phyloP scores from a whole-genome alignment of 1,139 yeast species.

The Cylindricascospora bacillispora region DNA sequence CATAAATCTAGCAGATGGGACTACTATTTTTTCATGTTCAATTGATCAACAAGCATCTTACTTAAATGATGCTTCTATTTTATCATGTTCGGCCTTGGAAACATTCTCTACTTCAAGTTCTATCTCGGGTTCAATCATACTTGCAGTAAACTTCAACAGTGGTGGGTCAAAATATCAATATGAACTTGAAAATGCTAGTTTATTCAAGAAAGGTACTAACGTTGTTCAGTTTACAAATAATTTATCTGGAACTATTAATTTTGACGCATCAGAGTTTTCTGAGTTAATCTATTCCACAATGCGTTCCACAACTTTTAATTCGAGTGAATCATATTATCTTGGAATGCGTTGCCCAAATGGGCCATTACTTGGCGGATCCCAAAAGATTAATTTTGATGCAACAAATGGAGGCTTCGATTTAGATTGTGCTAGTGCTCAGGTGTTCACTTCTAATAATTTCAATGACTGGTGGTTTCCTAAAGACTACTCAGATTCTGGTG shows the following conservation, averaged over 20 bases:
- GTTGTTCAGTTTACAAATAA: slow-evolving; percentile 11
- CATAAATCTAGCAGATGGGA: slow-evolving; percentile 16
- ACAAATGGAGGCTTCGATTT: slow-evolving; percentile 12
- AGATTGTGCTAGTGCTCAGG: slow-evolving; percentile 22
- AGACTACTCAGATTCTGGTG: slow-evolving; percentile 8
- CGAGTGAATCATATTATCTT: slow-evolving; percentile 23
- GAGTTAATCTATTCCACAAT: slow-evolving; percentile 16
- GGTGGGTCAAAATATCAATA: slow-evolving; percentile 24
- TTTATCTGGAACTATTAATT: slow-evolving; percentile 17
- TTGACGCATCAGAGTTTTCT: slow-evolving; percentile 13
- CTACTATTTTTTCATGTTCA: slow-evolving; percentile 21
- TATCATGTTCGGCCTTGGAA: slow-evolving; percentile 20
- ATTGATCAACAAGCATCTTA: slow-evolving; percentile 27
- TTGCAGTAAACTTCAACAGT: slow-evolving; percentile 22
- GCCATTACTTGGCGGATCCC: slow-evolving; percentile 18
- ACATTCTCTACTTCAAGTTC: slow-evolving; percentile 13
- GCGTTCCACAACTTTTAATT: slow-evolving; percentile 23
- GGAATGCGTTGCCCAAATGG: slow-evolving; percentile 25
- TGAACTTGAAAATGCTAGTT: slow-evolving; percentile 22
- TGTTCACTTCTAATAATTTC: slow-evolving; percentile 17
- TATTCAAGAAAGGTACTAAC: slow-evolving; percentile 18
- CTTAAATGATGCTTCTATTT: slow-evolving; percentile 15
- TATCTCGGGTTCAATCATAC: slow-evolving; percentile 20
- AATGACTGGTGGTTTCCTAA: slow-evolving; percentile 26
- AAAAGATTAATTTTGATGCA: slow-evolving; percentile 17